Evolutionary conservation across 306 rosid genomes (phyloP).

Genomic region (peach (Prunus persica)): DNA sequence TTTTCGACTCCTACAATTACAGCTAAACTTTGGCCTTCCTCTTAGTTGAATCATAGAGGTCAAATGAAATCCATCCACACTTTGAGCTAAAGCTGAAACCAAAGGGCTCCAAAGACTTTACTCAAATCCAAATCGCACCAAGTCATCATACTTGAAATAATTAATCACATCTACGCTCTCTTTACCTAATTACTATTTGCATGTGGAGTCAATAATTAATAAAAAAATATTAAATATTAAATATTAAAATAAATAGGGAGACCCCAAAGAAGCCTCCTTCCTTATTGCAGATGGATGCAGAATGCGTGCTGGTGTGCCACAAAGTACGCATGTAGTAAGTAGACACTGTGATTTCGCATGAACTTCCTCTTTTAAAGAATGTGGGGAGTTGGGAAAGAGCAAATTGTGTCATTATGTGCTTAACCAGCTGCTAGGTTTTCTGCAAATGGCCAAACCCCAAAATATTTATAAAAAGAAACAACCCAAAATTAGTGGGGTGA

Average conservation of each 20-base stretch:
- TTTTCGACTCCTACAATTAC: too few relatives aligned
- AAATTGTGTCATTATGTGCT: slow-evolving; percentile 14
- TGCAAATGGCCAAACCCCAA: not conserved
- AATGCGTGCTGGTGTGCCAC: slow-evolving; percentile 36
- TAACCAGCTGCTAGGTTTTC: not conserved
- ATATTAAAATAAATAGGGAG: too few relatives aligned
- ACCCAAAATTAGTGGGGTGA: slow-evolving; percentile 8
- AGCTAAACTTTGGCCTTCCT: too few relatives aligned
- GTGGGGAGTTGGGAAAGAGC: slow-evolving; percentile 40
- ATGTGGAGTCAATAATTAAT: slow-evolving; percentile 7
- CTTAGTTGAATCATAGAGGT: too few relatives aligned
- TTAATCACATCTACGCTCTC: not conserved
- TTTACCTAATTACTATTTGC: not conserved
- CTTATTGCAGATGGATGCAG: not conserved
- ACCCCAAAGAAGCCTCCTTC: too few relatives aligned
- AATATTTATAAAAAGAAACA: not conserved
- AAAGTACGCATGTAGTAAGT: slow-evolving; percentile 48
- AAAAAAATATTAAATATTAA: not conserved
- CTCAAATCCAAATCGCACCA: slow-evolving; percentile 7
- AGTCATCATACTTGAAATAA: not conserved
- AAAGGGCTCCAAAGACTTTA: slow-evolving; percentile 12
- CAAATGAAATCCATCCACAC: not conserved
- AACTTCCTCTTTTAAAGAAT: slow-evolving; percentile 35
- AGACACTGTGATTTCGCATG: slow-evolving; percentile 62
- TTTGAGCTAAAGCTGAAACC: not conserved